Percentiles rank a stretch among this genome's conserved stretches.
Evolutionary conservation across 2,329 filamentous ascomycete genomes (phyloP).

Genomic region (Cytospora mali): DNA sequence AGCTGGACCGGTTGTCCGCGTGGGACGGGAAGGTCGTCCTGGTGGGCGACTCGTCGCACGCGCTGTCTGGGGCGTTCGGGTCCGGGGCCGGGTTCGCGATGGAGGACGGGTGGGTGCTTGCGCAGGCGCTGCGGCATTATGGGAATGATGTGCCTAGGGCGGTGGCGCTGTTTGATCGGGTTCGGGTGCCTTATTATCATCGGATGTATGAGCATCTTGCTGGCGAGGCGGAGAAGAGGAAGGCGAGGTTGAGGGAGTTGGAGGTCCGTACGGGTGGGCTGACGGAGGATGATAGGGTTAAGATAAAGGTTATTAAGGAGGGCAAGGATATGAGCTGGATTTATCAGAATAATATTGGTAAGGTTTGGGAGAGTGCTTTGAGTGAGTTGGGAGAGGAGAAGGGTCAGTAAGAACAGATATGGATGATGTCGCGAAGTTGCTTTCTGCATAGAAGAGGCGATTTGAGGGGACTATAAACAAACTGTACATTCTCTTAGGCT

Average conservation of each 20-base stretch:
- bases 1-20: slow-evolving; percentile 35
- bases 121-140: slow-evolving; percentile 33
- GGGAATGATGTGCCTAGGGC: slow-evolving; percentile 34
- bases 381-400: not conserved
- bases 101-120: slow-evolving; percentile 38
- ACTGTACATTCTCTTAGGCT: not conserved
- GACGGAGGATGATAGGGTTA: slow-evolving; percentile 28
- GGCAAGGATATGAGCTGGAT: slow-evolving; percentile 29
- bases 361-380: slow-evolving; percentile 24
- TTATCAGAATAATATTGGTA: slow-evolving; percentile 29
- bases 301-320: slow-evolving; percentile 27
- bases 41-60: slow-evolving; percentile 58
- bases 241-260: slow-evolving; percentile 21
- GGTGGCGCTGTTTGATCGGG: slow-evolving; percentile 34
- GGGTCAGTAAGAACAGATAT: not conserved
- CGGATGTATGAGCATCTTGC: slow-evolving; percentile 33
- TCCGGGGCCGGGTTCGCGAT: slow-evolving; percentile 44
- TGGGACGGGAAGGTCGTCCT: slow-evolving; percentile 47
- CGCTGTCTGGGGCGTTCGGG: slow-evolving; percentile 50
- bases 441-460: no score
- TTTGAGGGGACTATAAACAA: not conserved
- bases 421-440: not conserved
- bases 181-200: slow-evolving; percentile 37
- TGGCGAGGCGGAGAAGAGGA: slow-evolving; percentile 13
- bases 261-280: slow-evolving; percentile 18